phyloP scores from a whole-genome alignment of 2,329 filamentous ascomycete species.

The Neonectria ditissima region DNA sequence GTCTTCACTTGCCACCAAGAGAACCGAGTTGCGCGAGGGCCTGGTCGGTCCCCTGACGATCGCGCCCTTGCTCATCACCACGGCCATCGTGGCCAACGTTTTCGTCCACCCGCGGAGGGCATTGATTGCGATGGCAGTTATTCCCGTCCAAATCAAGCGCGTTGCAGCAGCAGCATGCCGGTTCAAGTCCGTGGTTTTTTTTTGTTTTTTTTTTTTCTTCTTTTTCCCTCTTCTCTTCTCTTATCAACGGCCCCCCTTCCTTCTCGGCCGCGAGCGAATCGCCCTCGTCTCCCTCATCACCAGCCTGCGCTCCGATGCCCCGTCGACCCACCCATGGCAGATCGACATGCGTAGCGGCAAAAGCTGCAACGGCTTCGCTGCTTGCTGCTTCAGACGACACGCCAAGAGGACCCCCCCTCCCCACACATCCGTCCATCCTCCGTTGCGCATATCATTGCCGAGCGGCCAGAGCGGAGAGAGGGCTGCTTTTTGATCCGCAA shows the following conservation, averaged over 20 bases:
- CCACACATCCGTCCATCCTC: no score
- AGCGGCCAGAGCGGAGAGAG: no score
- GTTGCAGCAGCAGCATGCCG: not conserved
- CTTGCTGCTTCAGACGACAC: slow-evolving; percentile 17
- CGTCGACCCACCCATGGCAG: slow-evolving; percentile 11
- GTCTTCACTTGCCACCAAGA: not conserved
- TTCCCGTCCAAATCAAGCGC: not conserved
- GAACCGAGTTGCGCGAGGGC: not conserved
- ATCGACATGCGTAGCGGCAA: slow-evolving; percentile 13
- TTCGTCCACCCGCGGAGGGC: not conserved
- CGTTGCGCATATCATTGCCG: slow-evolving; percentile 28
- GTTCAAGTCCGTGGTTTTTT: not conserved
- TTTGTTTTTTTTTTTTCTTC: no score
- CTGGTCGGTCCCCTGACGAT: slow-evolving; percentile 5
- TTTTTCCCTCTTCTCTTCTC: no score
- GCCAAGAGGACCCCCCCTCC: slow-evolving; percentile 28
- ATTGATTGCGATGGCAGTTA: not conserved
- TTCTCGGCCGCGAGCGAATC: not conserved
- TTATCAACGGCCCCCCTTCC: not conserved
- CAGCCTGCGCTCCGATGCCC: not conserved
- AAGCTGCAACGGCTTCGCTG: slow-evolving; percentile 4
- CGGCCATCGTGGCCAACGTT: not conserved
- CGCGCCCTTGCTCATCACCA: not conserved
- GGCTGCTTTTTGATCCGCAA: not conserved
- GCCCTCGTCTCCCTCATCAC: not conserved